phyloP scores from a whole-genome alignment of 352 stramenopile genomes.

The Phytophthora colocasiae region DNA sequence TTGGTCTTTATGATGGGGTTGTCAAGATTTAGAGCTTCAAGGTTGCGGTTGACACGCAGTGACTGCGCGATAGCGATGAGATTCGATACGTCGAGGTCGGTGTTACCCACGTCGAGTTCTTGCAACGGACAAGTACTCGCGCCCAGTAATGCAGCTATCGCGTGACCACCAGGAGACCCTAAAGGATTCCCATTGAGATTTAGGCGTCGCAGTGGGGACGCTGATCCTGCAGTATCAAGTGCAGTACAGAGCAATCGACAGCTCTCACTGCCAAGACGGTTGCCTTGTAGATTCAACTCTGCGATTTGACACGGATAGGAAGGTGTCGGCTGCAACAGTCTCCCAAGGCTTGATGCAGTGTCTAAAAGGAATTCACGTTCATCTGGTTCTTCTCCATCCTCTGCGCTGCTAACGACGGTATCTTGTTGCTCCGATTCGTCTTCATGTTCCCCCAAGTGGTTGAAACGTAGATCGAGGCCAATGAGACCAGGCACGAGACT shows the following conservation, averaged over 20 bases:
- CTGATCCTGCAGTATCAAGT: constrained; percentile 42
- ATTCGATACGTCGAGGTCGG: constrained; percentile 65
- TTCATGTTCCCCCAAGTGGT: constrained; percentile 56
- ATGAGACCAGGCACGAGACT: constrained; percentile 51
- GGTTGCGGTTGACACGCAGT: constrained; percentile 47
- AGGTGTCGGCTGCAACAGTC: constrained; percentile 54
- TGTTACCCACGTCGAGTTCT: constrained; percentile 65
- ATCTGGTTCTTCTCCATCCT: constrained; percentile 28
- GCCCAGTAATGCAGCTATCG: constrained; percentile 57
- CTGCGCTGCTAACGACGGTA: constrained; percentile 20
- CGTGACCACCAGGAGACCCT: constrained; percentile 50
- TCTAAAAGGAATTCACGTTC: constrained; percentile 60
- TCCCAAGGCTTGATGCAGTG: constrained; percentile 47
- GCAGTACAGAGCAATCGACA: constrained; percentile 61
- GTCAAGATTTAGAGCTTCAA: constrained; percentile 62
- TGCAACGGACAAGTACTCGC: constrained; percentile 42
- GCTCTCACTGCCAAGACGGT: constrained; percentile 66
- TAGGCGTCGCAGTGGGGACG: constrained; percentile 46
- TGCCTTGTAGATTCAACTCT: constrained; percentile 65
- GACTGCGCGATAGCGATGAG: constrained; percentile 70
- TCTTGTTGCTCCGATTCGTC: constrained; percentile 26
- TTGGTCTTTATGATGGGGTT: constrained; percentile 62
- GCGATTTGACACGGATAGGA: constrained; percentile 61
- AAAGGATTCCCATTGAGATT: constrained; percentile 67
- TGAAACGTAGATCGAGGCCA: constrained; percentile 59